Percentiles rank a stretch among this genome's conserved stretches.
Evolutionary conservation across 345 rosid species (phyloP).

Genomic region (Eucalyptus curtisii): DNA sequence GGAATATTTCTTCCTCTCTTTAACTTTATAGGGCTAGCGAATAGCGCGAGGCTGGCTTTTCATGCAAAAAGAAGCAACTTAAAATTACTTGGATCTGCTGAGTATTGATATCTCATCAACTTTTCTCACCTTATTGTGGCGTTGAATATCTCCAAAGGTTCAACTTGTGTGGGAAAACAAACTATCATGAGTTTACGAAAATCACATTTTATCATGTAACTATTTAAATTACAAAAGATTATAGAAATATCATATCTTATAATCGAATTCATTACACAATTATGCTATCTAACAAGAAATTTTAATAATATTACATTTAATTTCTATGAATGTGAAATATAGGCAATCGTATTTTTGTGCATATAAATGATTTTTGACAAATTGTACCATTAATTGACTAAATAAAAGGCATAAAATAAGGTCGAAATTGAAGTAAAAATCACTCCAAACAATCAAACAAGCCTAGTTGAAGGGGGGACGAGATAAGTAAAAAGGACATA

Average conservation of each 20-base stretch:
- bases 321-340: neutral
- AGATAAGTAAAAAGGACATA: neutral
- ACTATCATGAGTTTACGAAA: neutral
- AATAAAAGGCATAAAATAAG: neutral
- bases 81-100: neutral
- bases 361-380: neutral
- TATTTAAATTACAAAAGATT: neutral
- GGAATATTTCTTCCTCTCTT: neutral
- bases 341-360: neutral
- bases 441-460: neutral
- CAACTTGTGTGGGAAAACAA: neutral
- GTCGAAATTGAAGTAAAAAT: neutral
- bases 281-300: neutral
- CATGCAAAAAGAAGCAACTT: neutral
- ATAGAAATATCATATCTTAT: neutral
- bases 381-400: neutral
- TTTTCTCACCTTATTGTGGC: neutral
- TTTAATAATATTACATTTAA: neutral
- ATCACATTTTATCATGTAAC: neutral
- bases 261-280: neutral
- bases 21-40: neutral
- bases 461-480: neutral
- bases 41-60: neutral
- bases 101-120: neutral
- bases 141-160: neutral